Evolutionary conservation across 1,139 yeast species (phyloP).

Genomic region (Protomyces macrosporus): DNA sequence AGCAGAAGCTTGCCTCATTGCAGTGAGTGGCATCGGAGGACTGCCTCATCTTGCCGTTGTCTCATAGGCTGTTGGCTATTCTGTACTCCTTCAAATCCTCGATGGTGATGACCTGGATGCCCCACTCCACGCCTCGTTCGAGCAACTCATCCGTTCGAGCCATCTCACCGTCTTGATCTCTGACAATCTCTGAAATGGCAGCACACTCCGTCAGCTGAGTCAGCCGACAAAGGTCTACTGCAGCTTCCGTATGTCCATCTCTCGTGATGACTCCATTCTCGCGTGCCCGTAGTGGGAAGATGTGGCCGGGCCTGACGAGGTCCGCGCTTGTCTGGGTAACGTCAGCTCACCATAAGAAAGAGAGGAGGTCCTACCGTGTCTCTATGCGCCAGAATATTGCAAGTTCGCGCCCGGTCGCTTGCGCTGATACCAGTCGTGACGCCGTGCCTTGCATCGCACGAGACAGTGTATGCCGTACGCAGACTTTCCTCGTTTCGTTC

Average conservation of each 20-base stretch:
- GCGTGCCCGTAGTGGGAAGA: conserved; percentile 85
- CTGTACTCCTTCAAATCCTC: conserved; percentile 61
- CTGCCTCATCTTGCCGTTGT: no score
- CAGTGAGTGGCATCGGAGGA: not conserved
- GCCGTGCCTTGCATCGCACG: conserved; percentile 72
- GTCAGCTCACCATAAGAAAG: no score
- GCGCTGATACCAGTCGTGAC: conserved; percentile 99
- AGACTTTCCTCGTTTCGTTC: conserved; percentile 70
- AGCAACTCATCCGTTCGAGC: conserved; percentile 86
- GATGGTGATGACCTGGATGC: conserved; percentile 71
- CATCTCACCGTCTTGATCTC: conserved; percentile 92
- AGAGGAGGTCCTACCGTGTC: conserved; percentile 33
- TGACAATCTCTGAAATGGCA: conserved; percentile 88
- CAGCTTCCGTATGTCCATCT: conserved; percentile 96
- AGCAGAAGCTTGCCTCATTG: conserved; percentile 8
- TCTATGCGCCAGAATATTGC: conserved; percentile 62
- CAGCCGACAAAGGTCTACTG: conserved; percentile 61
- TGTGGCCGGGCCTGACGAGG: conserved; percentile 87
- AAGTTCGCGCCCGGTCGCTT: conserved; percentile 84
- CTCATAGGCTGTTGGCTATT: not conserved
- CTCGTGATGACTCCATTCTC: conserved; percentile 77
- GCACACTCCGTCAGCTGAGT: conserved; percentile 81
- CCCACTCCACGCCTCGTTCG: conserved; percentile 57
- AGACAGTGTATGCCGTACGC: conserved; percentile 93
- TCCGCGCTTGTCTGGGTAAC: conserved; percentile 40